Evolutionary conservation across 768 basidiomycete species (phyloP), one percentile per base, ranked within the genome.

Genomic region (Tylopilus vinaceipallidus): DNA sequence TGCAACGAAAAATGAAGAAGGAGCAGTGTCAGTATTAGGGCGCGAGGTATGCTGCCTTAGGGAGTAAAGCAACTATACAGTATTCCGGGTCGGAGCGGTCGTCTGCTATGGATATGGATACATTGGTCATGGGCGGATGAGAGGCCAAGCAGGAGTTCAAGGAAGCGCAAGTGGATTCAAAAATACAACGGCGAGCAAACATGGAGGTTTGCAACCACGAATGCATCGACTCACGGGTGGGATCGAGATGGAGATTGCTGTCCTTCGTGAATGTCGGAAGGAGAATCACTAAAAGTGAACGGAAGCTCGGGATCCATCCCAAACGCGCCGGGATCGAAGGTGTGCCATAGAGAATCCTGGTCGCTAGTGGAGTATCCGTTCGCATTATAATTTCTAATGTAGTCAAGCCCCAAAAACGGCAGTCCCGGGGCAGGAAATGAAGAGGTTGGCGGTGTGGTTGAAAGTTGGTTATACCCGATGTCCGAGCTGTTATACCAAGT

Each of bases 351-450:
- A 24, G 65, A 63, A 42, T 78, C 77, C 56, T 71, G 71, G 35
- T 75, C 75, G 33, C 47, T 50, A 35, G 54, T 47, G 16, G 70
- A 56, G 53, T 66, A 68, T 35, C 70, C 65, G 5, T 77, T 76
- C 43, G 81, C 76, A 56, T 74, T 75, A 63, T 86, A 91, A 60
- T 89, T 91, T 58, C 86, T 81, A 60, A 93, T 84, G 59, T 81
- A 93, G 58, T 93, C 91, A 27, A 92, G 74, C 10, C 89, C 91
- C 26, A 82, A 78, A 74, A 92, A 93, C 1, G 89, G 91, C n/a
- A 91, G 73, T 33, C 88, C 88, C 20, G 83, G 75, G 9, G 81
- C 81, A 54, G 83, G 73, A 63, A 90, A 90, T 4, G 77, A 74
- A n/a, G 85, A 67, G 6, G 76, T 78, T 12, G 84, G 79, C 3